Base-by-base conservation (phyloP, 2,329 filamentous ascomycete genomes). In the Celoporthe dispersa region DNA sequence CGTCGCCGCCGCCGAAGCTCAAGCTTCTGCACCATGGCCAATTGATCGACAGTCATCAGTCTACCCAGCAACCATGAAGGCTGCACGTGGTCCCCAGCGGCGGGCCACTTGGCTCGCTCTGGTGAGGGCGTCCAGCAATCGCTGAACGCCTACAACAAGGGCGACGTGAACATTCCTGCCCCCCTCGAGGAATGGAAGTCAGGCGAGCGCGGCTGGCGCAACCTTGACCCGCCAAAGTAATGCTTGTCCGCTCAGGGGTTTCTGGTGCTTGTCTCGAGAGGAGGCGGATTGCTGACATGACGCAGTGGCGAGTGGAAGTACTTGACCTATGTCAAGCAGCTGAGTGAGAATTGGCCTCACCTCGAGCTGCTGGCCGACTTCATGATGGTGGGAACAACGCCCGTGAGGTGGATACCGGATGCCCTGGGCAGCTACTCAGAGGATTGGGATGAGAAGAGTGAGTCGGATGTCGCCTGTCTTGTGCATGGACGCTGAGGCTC, bases 361-460 rank as follows among this genome's bases (percentile, higher is more conserved):
- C 61, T 73, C 28, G 39, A 69, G 22, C 16, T 69, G 41, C 69
- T 73, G 14, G 65, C 66, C 8, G 72, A 73, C 33, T 73, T 73
- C 28, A 73, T 73, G 72, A 64, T 71, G 6, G 67, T 70, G 8
- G 71, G 72, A 16, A 73, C 72, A 5, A 64, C 60, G 22, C 62
- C 72, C 1, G n/a, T 68, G 19, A 53, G 72, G 14, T 73, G 72
- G 72, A 64, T 68, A 5, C 55, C 70, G n/a, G 22, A 55, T 11
- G 53, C 60, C 5, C 61, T 65, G 4, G 70, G 70, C 14, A 65
- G 55, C 22, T 71, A 65, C 7, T 60, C 70, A 16, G 60, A 3
- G 5, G 37, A 70, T 11, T 3, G 2, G 19, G n/a, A 1, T 2
- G 25, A 37, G 28, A 61, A 55, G 37, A 12, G 70, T 71, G 16